phyloP scores from a whole-genome alignment of 305 asterid genomes.

The Ilex paraguariensis region DNA sequence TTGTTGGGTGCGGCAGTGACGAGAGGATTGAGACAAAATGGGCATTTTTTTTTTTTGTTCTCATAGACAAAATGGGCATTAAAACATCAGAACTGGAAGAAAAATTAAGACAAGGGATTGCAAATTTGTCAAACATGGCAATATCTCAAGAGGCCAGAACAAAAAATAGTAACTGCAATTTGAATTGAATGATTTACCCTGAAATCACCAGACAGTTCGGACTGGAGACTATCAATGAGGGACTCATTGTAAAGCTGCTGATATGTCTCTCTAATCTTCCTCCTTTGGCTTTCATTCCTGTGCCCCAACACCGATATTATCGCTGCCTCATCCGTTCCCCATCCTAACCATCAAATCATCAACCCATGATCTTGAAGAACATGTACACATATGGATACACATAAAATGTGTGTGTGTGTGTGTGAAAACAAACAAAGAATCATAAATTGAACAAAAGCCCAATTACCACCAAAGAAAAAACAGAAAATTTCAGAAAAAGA shows the following conservation, averaged over 20 bases:
- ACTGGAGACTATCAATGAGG: conserved; percentile 40
- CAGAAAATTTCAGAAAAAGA: neutral
- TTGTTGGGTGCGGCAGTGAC: neutral
- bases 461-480: neutral
- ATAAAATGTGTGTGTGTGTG: neutral
- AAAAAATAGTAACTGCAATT: neutral
- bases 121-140: neutral
- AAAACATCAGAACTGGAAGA: neutral
- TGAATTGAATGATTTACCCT: conserved; percentile 28
- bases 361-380: conserved; percentile 3
- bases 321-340: conserved; percentile 66
- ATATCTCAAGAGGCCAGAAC: neutral
- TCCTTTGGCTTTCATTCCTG: conserved; percentile 66
- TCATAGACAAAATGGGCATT: neutral
- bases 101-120: neutral
- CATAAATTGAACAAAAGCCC: neutral
- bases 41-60: neutral
- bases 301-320: conserved; percentile 52
- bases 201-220: conserved; percentile 77
- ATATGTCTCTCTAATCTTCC: conserved; percentile 51
- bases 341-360: conserved; percentile 38
- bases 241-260: conserved; percentile 50
- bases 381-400: neutral
- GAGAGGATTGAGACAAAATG: neutral
- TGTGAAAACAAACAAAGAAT: too few species aligned